Conservation (phyloP, 805 yeast species). For the Pichia occidentalis region DNA sequence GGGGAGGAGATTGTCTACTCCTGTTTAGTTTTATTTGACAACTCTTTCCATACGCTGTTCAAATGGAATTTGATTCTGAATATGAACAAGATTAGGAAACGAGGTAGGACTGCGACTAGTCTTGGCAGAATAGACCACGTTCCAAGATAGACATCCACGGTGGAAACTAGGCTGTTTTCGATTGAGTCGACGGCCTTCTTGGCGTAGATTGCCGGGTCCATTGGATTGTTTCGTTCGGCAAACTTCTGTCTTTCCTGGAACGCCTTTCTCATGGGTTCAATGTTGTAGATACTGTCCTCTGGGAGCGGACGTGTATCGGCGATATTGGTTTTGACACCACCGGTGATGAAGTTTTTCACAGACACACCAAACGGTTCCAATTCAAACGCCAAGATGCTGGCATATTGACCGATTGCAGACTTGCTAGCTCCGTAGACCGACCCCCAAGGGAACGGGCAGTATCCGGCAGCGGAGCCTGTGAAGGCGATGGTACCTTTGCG, state of each 20-base stretch:
- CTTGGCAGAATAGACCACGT: slow-evolving; percentile 18
- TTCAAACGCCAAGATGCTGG: slow-evolving; percentile 56
- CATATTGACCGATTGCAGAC: slow-evolving; percentile 72
- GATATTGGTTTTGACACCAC: slow-evolving; percentile 68
- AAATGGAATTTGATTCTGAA: slow-evolving; percentile 31
- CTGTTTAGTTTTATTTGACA: slow-evolving; percentile 17
- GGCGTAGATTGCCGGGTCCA: slow-evolving; percentile 55
- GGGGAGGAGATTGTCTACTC: slow-evolving; percentile 4
- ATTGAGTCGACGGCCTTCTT: slow-evolving; percentile 47
- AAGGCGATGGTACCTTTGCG: slow-evolving; percentile 65
- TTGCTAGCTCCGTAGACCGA: slow-evolving; percentile 61
- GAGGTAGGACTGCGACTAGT: slow-evolving; percentile 26
- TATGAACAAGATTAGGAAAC: slow-evolving; percentile 22
- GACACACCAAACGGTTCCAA: slow-evolving; percentile 66
- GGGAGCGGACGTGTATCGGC: slow-evolving; percentile 61
- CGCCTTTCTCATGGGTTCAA: slow-evolving; percentile 44
- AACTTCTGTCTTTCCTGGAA: slow-evolving; percentile 47
- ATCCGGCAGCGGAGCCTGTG: slow-evolving; percentile 68
- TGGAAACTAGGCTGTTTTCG: slow-evolving; percentile 27
- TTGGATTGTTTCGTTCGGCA: slow-evolving; percentile 55
- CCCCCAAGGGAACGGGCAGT: slow-evolving; percentile 64
- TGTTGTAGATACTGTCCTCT: slow-evolving; percentile 44
- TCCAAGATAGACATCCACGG: slow-evolving; percentile 57
- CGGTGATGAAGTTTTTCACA: slow-evolving; percentile 65
- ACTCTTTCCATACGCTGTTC: slow-evolving; percentile 27